Base-by-base conservation (phyloP, 768 basidiomycete genomes). In the Mycena rebaudengoi region DNA sequence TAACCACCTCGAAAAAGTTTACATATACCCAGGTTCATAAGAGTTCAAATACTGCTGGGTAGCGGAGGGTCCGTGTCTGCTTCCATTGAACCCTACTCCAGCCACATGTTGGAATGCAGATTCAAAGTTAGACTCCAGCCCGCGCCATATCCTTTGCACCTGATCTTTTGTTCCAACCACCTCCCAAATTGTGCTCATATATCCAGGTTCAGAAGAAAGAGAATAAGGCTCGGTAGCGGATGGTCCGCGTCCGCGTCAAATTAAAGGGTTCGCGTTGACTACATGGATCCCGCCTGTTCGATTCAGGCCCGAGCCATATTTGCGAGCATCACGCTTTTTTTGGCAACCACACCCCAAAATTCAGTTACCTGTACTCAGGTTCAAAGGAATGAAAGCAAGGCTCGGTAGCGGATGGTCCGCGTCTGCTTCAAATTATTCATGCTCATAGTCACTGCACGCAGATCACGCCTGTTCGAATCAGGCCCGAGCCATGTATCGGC, bases 241-340 rank as follows among this genome's bases (percentile, higher is more conserved):
- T 4, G 28, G 48, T 50, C 39, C 32, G 21, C 48, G 32, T 44
- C 49, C 43, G 29, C 58, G 25, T 37, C n/a, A 6, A 35, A 18
- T 46, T 1, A 23, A 2, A 16, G 13, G 8, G 28, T 45, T 7
- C 32, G n/a, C n/a, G n/a, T n/a, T n/a, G n/a, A 37, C 45, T 35
- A 28, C n/a, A n/a, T n/a, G n/a, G 56, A 58, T 13, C 21, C 20
- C 2, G 26, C 56, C 46, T 58, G 56, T 49, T 58, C 35, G 29
- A 49, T 28, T 49, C 56, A 58, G 35, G 46, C 56, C 56, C 26
- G 56, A 49, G 56, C 57, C 57, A 29, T 59, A 4, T 23, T 35
- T 35, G 12, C n/a, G n/a, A n/a, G n/a, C n/a, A n/a, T n/a, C n/a
- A 3, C 12, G 8, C 18, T 39, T 23, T 14, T 8, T 39, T 52